phyloP scores from a whole-genome alignment of 768 basidiomycete genomes.

The Boletus speciosus region DNA sequence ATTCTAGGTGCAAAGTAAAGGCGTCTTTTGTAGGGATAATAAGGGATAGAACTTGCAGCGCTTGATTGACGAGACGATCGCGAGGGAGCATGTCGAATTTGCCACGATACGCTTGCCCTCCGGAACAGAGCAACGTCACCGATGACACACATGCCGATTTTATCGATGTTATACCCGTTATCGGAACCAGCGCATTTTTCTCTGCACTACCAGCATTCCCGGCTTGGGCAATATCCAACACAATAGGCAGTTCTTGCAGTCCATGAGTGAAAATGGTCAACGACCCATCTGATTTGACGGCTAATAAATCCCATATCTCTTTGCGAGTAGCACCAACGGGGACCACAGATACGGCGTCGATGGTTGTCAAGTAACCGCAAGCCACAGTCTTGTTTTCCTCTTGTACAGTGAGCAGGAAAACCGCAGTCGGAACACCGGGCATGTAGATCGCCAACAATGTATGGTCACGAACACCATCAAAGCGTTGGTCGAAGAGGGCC shows the following conservation, averaged over 20 bases:
- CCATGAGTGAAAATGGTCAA: constrained; percentile 66
- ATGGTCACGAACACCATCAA: constrained; percentile 50
- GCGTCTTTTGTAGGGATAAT: constrained; percentile 54
- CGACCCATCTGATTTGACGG: constrained; percentile 53
- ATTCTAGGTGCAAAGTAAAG: constrained; percentile 52
- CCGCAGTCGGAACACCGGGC: constrained; percentile 41
- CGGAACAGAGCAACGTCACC: constrained; percentile 50
- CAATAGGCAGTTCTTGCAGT: constrained; percentile 39
- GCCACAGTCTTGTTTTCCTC: constrained; percentile 40
- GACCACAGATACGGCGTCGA: constrained; percentile 49
- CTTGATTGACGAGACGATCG: constrained; percentile 54
- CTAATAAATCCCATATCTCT: constrained; percentile 64
- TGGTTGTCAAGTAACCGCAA: constrained; percentile 36
- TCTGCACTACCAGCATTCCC: neutral
- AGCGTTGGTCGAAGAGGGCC: constrained; percentile 62
- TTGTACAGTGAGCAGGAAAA: constrained; percentile 48
- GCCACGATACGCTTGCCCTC: constrained; percentile 44
- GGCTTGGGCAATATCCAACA: constrained; percentile 21
- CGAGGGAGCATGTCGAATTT: constrained; percentile 55
- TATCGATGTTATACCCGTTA: constrained; percentile 40
- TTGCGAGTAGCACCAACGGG: constrained; percentile 62
- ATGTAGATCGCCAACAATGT: constrained; percentile 56
- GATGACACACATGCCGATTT: constrained; percentile 49
- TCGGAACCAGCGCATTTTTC: constrained; percentile 4
- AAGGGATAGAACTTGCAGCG: constrained; percentile 60